A percentile compares a stretch with the other conserved stretches of the same genome.
Conservation (phyloP, 2,329 filamentous ascomycete genomes). For the Cytospora piceicola region DNA sequence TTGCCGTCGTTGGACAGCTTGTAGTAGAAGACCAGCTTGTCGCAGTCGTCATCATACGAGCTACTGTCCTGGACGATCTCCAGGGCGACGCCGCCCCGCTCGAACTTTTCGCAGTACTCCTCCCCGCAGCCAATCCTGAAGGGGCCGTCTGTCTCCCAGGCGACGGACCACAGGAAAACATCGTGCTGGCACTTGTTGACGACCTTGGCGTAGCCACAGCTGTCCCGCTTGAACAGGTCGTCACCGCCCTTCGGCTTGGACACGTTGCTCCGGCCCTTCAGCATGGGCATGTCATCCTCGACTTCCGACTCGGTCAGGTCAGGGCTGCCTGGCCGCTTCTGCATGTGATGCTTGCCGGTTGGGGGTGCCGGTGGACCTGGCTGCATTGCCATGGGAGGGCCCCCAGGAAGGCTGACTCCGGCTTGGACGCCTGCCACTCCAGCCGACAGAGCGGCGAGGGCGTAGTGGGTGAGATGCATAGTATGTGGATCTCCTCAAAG, state of each 20-base stretch:
- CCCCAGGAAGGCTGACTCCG: background rate
- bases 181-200: slow-evolving; percentile 26
- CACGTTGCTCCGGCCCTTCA: background rate
- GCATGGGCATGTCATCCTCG: background rate
- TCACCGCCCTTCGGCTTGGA: background rate
- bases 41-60: slow-evolving; percentile 13
- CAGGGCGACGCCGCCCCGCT: slow-evolving; percentile 21
- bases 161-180: slow-evolving; percentile 27
- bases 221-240: background rate
- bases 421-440: slow-evolving; percentile 15
- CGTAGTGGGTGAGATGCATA: slow-evolving; percentile 18
- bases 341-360: background rate
- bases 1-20: slow-evolving; percentile 13
- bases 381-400: background rate
- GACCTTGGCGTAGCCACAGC: slow-evolving; percentile 22
- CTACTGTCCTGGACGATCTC: slow-evolving; percentile 22
- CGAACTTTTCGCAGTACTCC: slow-evolving; percentile 22
- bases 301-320: background rate
- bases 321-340: background rate
- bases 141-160: slow-evolving; percentile 23
- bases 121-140: slow-evolving; percentile 26
- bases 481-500: slow-evolving; percentile 3
- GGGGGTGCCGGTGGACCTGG: background rate
- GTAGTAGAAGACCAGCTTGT: slow-evolving; percentile 28
- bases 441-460: slow-evolving; percentile 20